Evolutionary conservation across 73 alveolate species (phyloP), one percentile per base, ranked within the genome.

Genomic region (Paraurostyla sp.): DNA sequence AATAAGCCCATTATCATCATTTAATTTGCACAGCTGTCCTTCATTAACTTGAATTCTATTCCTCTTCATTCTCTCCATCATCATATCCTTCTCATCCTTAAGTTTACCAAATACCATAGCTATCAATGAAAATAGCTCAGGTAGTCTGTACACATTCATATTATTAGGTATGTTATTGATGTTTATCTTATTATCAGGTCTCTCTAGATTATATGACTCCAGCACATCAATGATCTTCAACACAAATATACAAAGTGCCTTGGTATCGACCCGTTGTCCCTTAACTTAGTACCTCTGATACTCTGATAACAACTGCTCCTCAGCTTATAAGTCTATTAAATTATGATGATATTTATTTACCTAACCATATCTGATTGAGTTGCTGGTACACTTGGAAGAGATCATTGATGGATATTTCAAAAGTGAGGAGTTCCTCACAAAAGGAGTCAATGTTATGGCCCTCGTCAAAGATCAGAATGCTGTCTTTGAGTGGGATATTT

Each of bases 381-480:
- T 30, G 32, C 36, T 52, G 23, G 41, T 76, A 87, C 23, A 56
- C 75, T 42, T 50, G 35, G 32, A 87, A 87, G 11, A 87, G 76
- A 1, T 87, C 93, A 56, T 87, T 51, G 4, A 68, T 76, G 11
- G 87, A 52, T 15, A 88, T 38, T 32, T 88, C 95, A 56, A 90
- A 90, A 36, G 83, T 84, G 38, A 40, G 49, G 16, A 90, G 49
- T 16, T 90, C 95, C 41, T 90, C 95, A 45, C 95, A 90, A 46
- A 71, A 46, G 49, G 23, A 68, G 13, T 92, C 96, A 18, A 96
- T 93, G 83, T 97, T 97, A 90, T 97, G 99, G 22, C 99, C 99
- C 83, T 97, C 99, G 88, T 97, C 99, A 59, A 97, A 88, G 2
- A 97, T 80, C 42, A 97, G 84, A 27, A 97, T 85, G 27, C 94